Evolutionary conservation across 2,329 filamentous ascomycete genomes (phyloP).

Genomic region (Aspergillus cejpii): DNA sequence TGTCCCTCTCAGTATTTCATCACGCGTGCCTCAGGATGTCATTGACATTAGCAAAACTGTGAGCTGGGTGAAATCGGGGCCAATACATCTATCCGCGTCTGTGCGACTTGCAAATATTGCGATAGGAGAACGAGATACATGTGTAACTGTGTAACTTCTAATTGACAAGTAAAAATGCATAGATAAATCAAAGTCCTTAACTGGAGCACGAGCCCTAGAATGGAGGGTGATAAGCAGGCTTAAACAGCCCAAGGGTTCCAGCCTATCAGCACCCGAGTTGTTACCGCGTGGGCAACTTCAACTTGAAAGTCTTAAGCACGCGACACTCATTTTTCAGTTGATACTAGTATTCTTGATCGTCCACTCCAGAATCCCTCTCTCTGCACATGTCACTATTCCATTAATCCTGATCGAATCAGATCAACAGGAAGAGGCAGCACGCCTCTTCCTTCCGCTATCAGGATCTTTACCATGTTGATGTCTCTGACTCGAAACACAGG

Average conservation of each 20-base stretch:
- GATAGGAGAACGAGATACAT: too few species aligned
- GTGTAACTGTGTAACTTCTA: too few species aligned
- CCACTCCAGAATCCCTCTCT: constrained; percentile 9
- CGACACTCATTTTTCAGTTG: constrained; percentile 25
- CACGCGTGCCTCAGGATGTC: too few species aligned
- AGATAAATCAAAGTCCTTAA: constrained; percentile 12
- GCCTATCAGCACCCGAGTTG: constrained; percentile 24
- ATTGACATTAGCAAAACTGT: too few species aligned
- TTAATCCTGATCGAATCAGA: not conserved
- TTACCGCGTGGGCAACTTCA: constrained; percentile 26
- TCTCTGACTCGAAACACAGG: constrained; percentile 5
- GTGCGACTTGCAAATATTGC: too few species aligned
- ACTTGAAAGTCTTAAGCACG: too few species aligned
- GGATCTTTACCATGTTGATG: constrained; percentile 13
- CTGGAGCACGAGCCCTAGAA: constrained; percentile 16
- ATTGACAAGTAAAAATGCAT: too few species aligned
- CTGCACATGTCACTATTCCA: constrained; percentile 1
- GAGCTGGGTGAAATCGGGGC: not conserved
- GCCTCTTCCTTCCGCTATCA: constrained; percentile 9
- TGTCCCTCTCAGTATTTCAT: too few species aligned
- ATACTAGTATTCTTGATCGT: constrained; percentile 6
- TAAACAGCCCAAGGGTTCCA: constrained; percentile 11
- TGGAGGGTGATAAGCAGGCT: constrained; percentile 22
- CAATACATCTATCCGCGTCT: not conserved
- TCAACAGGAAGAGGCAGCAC: not conserved